Conservation (phyloP, 2,329 filamentous ascomycete genomes). For the Fusarium napiforme region DNA sequence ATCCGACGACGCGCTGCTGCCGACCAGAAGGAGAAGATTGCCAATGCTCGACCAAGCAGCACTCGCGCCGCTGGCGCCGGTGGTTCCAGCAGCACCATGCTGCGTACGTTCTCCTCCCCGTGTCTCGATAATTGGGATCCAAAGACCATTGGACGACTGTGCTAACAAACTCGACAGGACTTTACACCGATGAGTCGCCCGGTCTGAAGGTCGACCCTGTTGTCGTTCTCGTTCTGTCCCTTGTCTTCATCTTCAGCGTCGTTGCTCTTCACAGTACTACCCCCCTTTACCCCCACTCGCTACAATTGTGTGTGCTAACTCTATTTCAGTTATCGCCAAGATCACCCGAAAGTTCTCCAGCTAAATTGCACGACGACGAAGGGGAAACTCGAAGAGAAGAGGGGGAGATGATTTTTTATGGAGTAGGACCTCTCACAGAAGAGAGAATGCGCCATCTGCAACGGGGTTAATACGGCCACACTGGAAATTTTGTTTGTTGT, state of each 20-base stretch:
- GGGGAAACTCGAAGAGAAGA: slow-evolving; percentile 4
- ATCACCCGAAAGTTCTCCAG: slow-evolving; percentile 87
- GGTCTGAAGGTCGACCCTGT: slow-evolving; percentile 98
- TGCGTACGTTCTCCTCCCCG: slow-evolving; percentile 76
- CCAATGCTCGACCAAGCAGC: slow-evolving; percentile 91
- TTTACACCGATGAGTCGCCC: slow-evolving; percentile 98
- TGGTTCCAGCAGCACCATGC: slow-evolving; percentile 97
- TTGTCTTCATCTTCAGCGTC: slow-evolving; percentile 99
- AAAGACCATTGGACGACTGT: background rate
- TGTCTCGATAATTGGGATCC: background rate
- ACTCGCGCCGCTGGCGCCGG: slow-evolving; percentile 94
- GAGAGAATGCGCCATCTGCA: slow-evolving; percentile 40
- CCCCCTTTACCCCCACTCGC: slow-evolving; percentile 29
- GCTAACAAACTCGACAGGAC: slow-evolving; percentile 63
- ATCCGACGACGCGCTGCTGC: slow-evolving; percentile 95
- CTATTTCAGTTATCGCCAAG: slow-evolving; percentile 86
- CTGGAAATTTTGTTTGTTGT: slow-evolving; percentile 45
- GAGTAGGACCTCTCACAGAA: slow-evolving; percentile 33
- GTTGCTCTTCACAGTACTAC: slow-evolving; percentile 93
- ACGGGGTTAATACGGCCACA: slow-evolving; percentile 43
- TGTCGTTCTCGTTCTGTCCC: slow-evolving; percentile 92
- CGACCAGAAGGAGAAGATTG: slow-evolving; percentile 96
- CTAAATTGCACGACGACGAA: slow-evolving; percentile 52
- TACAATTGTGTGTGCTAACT: slow-evolving; percentile 33
- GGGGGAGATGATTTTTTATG: slow-evolving; percentile 33